These are phyloP conservation scores for Rhexocercosporidium sp. DNA, from an alignment of 2,329 filamentous ascomycete species.

Conservation along the genomic window DNA sequence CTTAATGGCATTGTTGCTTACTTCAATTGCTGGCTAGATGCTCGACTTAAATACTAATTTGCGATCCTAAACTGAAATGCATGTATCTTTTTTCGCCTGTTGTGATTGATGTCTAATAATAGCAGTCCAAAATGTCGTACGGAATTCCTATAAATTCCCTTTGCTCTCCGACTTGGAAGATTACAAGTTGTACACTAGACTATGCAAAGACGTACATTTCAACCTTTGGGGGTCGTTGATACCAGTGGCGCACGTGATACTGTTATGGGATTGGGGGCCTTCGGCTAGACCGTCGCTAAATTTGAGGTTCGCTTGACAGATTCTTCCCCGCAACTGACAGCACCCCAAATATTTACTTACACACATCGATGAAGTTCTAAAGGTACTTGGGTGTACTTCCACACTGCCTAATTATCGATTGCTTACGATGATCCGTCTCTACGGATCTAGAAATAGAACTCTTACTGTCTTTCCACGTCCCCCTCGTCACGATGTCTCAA, in stretches of 20 bases:
- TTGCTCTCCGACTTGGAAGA: too few species aligned
- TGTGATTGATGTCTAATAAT: not conserved
- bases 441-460: too few species aligned
- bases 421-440: not conserved
- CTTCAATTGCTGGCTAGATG: not conserved
- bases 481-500: not conserved
- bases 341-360: not conserved
- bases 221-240: not conserved
- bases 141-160: too few species aligned
- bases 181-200: too few species aligned
- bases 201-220: too few species aligned
- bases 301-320: not conserved
- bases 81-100: not conserved
- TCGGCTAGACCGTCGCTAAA: not conserved
- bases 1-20: not conserved
- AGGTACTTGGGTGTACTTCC: not conserved
- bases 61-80: not conserved
- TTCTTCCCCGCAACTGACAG: slow-evolving; percentile 3
- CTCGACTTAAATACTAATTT: slow-evolving; percentile 6
- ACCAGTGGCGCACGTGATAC: not conserved
- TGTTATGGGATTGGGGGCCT: not conserved
- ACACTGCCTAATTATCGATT: not conserved
- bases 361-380: not conserved
- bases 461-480: not conserved
- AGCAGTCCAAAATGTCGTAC: not conserved